Evolutionary conservation across 163 green algal species (phyloP).

Genomic region (Scenedesmus sp.): DNA sequence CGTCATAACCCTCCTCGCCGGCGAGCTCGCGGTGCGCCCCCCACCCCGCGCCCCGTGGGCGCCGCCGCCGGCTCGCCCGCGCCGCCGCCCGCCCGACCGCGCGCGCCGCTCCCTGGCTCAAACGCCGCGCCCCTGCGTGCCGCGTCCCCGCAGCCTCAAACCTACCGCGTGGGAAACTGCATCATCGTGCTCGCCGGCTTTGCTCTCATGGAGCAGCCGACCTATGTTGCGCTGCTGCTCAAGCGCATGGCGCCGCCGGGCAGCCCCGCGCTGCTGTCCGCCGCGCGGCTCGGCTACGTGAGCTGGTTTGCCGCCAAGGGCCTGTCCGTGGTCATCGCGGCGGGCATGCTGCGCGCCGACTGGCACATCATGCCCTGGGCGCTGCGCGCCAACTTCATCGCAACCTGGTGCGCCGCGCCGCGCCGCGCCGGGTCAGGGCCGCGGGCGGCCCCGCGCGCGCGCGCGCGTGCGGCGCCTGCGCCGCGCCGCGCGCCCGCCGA

Average conservation of each 20-base stretch:
- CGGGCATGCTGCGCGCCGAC: conserved; percentile 2
- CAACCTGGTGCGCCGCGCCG: too few species aligned
- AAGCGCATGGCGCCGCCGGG: conserved; percentile 36
- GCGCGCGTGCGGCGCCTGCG: too few species aligned
- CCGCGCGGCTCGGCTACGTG: conserved; percentile 12
- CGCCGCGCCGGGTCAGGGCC: too few species aligned
- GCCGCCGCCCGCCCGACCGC: too few species aligned
- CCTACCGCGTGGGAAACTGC: conserved; percentile 15
- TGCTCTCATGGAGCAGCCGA: conserved; percentile 42
- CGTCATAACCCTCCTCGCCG: conserved; percentile 25
- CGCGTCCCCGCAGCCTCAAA: not conserved
- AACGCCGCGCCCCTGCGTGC: not conserved
- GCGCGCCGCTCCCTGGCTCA: not conserved
- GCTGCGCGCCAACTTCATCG: conserved; percentile 19
- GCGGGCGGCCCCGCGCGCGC: too few species aligned
- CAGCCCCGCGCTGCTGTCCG: not conserved
- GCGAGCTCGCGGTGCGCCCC: conserved; percentile 4
- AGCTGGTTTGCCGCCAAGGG: conserved; percentile 31
- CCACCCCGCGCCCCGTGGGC: too few species aligned
- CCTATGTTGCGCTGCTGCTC: conserved; percentile 38
- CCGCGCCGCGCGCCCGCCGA: too few species aligned
- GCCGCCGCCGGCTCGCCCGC: too few species aligned
- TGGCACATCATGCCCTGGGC: conserved; percentile 37
- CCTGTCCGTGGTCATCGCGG: conserved; percentile 6
- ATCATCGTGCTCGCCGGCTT: conserved; percentile 34